A percentile compares a stretch with the other conserved stretches of the same genome.
phyloP scores from a whole-genome alignment of 768 basidiomycete genomes.

The Lyophyllum shimeji region DNA sequence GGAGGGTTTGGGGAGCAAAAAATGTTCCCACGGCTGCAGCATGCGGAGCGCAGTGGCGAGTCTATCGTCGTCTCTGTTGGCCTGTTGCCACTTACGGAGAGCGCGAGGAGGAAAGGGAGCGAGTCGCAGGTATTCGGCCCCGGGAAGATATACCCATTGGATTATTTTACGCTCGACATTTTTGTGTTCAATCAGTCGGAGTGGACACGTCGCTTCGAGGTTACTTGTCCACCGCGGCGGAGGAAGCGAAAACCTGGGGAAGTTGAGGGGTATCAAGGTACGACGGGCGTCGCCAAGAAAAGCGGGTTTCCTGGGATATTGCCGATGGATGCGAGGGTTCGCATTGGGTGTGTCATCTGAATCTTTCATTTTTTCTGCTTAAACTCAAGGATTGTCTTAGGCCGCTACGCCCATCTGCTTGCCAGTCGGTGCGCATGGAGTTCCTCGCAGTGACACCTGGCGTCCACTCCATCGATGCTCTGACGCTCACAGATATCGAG shows the following conservation, averaged over 20 bases:
- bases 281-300: slow-evolving; percentile 33
- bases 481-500: slow-evolving; percentile 76
- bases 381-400: slow-evolving; percentile 32
- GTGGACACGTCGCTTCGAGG: slow-evolving; percentile 76
- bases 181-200: slow-evolving; percentile 84
- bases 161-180: slow-evolving; percentile 79
- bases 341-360: slow-evolving; percentile 66
- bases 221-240: slow-evolving; percentile 61
- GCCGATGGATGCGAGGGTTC: slow-evolving; percentile 74
- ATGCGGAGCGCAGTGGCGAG: slow-evolving; percentile 42
- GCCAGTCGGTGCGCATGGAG: slow-evolving; percentile 85
- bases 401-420: slow-evolving; percentile 76
- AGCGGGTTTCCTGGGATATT: slow-evolving; percentile 61
- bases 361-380: not conserved
- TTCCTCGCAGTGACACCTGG: slow-evolving; percentile 81
- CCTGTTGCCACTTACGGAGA: slow-evolving; percentile 30
- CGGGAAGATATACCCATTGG: slow-evolving; percentile 66
- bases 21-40: slow-evolving; percentile 27
- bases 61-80: slow-evolving; percentile 73
- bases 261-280: slow-evolving; percentile 20
- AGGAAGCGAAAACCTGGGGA: slow-evolving; percentile 39
- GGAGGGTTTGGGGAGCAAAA: slow-evolving; percentile 43
- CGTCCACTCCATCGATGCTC: slow-evolving; percentile 70
- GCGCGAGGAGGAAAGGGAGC: slow-evolving; percentile 19
- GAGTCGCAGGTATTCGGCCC: slow-evolving; percentile 22